These are phyloP conservation scores for Candida namnaoensis DNA, from an alignment of 805 yeast genomes.

Conservation along the genomic window DNA sequence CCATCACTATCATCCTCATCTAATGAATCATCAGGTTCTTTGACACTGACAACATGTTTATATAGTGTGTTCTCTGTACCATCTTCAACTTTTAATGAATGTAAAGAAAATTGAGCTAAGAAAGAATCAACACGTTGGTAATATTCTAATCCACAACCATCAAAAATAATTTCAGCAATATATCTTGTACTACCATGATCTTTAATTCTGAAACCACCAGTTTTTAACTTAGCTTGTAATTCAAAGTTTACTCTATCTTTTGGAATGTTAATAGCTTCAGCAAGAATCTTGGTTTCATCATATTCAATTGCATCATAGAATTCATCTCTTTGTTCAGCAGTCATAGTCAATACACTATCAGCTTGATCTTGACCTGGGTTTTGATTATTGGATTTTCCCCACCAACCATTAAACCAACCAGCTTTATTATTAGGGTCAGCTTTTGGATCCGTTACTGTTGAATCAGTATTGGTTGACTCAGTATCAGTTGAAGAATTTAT, in stretches of 20 bases:
- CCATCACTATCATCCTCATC: conserved; percentile 22
- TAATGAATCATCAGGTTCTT: conserved; percentile 30
- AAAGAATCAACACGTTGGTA: conserved; percentile 76
- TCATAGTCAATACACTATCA: conserved; percentile 21
- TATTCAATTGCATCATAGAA: conserved; percentile 90
- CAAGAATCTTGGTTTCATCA: conserved; percentile 49
- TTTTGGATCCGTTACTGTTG: conserved; percentile 4
- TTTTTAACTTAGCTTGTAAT: conserved; percentile 56
- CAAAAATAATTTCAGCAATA: conserved; percentile 74
- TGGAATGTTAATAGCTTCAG: conserved; percentile 57
- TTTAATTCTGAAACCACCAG: conserved; percentile 67
- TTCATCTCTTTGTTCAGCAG: conserved; percentile 85
- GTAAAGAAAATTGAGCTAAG: conserved; percentile 60
- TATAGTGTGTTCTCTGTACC: conserved; percentile 74
- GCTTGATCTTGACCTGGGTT: no score
- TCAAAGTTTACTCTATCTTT: conserved; percentile 64
- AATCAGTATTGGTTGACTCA: neutral
- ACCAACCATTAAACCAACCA: conserved; percentile 66
- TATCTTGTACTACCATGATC: conserved; percentile 24
- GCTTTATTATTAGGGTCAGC: conserved; percentile 8
- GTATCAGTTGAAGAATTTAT: conserved; percentile 5
- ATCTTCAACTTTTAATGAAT: conserved; percentile 82
- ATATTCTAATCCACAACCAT: conserved; percentile 69
- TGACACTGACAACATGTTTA: conserved; percentile 81
- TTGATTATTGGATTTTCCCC: conserved; percentile 22